These are phyloP conservation scores for Straminergon stramineum DNA, from an alignment of 225 moss, liverwort and hornwort genomes.

Conservation along the genomic window DNA sequence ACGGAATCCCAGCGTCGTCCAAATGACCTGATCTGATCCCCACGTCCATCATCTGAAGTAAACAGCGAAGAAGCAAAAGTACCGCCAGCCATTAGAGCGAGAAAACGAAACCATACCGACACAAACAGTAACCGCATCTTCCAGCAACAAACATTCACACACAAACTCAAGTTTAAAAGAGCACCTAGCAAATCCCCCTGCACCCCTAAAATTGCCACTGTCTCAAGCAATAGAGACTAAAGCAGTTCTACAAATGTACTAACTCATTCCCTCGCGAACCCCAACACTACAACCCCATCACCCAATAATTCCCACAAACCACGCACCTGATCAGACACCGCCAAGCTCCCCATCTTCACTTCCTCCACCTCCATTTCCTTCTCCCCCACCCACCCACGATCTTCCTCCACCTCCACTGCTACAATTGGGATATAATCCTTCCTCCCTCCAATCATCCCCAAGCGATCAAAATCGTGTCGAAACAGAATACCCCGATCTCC, in stretches of 20 bases:
- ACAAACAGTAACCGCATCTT: neutral
- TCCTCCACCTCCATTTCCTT: slow-evolving; percentile 14
- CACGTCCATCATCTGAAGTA: slow-evolving; percentile 5
- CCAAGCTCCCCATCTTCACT: neutral
- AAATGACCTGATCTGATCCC: slow-evolving; percentile 6
- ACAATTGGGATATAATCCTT: neutral
- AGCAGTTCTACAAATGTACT: neutral
- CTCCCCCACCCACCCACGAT: neutral
- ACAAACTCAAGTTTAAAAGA: neutral
- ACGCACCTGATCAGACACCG: slow-evolving; percentile 8
- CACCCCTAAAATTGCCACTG: neutral
- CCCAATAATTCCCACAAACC: neutral
- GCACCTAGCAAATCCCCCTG: neutral
- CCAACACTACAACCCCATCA: neutral
- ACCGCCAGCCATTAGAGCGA: neutral
- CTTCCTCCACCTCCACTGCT: neutral
- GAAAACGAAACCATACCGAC: neutral
- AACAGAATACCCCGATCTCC: neutral
- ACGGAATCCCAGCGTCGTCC: neutral
- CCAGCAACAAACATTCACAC: neutral
- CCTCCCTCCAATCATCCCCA: neutral
- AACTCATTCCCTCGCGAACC: neutral
- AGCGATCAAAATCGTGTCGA: neutral
- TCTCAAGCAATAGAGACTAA: neutral
- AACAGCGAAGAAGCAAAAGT: neutral